Percentiles rank a stretch among this genome's conserved stretches.
phyloP scores from a whole-genome alignment of 495 filamentous ascomycete species.

The Penicillium malachiteum region DNA sequence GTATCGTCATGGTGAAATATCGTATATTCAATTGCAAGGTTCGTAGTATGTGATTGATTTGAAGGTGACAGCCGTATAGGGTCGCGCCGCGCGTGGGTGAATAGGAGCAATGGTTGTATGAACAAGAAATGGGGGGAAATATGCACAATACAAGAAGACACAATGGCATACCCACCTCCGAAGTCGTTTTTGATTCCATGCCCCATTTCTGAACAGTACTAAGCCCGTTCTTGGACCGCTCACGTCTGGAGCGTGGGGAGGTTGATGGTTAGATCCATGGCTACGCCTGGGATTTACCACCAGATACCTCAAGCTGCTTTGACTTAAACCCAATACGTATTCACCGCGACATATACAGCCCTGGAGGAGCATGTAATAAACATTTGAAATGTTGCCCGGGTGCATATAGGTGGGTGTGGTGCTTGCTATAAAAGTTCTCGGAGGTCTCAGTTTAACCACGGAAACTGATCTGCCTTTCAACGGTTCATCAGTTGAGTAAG shows the following conservation, averaged over 20 bases:
- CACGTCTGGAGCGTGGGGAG: neutral
- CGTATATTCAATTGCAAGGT: neutral
- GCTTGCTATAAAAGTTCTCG: constrained; percentile 1
- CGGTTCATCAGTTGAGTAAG: too few relatives aligned
- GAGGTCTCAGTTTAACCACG: neutral
- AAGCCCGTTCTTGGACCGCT: constrained; percentile 3
- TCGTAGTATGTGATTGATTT: neutral
- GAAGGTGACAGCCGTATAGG: neutral
- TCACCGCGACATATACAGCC: too few relatives aligned
- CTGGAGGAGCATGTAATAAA: too few relatives aligned
- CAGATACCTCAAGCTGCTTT: neutral
- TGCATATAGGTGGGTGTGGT: neutral
- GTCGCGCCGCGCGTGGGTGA: neutral
- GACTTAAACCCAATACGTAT: constrained; percentile 12
- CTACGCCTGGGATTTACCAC: neutral
- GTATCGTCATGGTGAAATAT: neutral
- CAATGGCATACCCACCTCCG: neutral
- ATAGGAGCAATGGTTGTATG: neutral
- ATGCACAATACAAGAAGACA: neutral
- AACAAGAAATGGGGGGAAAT: neutral
- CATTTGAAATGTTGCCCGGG: neutral
- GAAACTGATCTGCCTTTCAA: neutral
- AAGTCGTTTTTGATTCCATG: neutral
- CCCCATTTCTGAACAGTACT: neutral
- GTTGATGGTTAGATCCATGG: constrained; percentile 1